Base-by-base conservation (phyloP, 768 basidiomycete species). In the Xerocomellus amylosporus region DNA sequence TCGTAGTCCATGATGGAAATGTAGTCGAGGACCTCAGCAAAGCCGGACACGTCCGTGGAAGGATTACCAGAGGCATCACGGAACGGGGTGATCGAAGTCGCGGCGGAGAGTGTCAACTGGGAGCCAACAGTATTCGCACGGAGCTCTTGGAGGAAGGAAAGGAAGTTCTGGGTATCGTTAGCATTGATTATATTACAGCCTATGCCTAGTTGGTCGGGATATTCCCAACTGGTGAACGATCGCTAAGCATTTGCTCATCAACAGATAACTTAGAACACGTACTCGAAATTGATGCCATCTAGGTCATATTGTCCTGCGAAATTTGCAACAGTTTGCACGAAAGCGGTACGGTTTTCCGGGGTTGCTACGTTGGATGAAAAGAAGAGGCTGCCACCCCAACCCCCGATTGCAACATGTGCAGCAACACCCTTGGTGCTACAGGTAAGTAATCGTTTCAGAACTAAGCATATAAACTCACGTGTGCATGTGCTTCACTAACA, bases 101-200 rank as follows among this genome's bases (percentile, higher is more conserved):
- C 86, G 5, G 85, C 85, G n/a, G 89, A 85, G 41, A 96, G 72
- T 24, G 83, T 83, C 44, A 90, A 68, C 2, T 80, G 78, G 4
- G 75, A 64, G 0, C 78, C 75, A 1, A 78, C 74, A 8, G 85
- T 71, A 38, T 81, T 73, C 9, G 61, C 56, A 40, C 89, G 83
- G 20, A 96, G 81, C 33, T 80, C 77, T 59, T 85, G 76, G 12
- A 98, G 76, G 75, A 95, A 91, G 5, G 72, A 57, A 36, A 94
- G 79, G 71, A 88, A 90, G 69, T 97, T 95, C 31, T 79, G 73
- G 0, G 85, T 81, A 67, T 98, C 95, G 49, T 77, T 56, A 1
- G 49, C 8, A 20, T 68, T 70, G 54, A 86, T 76, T 0, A 67
- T 68, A 67, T 96, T 97, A 60, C 89, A 89, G 2, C 82, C 82